Percentiles rank a stretch among this genome's conserved stretches.
phyloP scores from a whole-genome alignment of 2,329 filamentous ascomycete genomes.

The Aspergillus quadricinctus region DNA sequence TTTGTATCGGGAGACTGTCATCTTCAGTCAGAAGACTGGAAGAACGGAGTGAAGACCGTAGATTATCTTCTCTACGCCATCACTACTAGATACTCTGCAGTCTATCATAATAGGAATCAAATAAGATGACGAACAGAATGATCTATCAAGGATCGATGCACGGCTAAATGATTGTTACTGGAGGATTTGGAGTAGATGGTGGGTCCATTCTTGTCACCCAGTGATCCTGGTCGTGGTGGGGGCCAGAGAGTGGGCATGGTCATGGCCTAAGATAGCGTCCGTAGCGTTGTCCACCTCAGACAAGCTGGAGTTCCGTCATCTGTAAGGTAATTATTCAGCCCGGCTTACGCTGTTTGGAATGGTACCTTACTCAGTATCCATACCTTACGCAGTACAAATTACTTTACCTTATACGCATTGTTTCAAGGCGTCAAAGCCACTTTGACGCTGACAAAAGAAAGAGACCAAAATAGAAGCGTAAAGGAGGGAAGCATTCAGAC shows the following conservation, averaged over 20 bases:
- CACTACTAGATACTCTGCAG: background rate
- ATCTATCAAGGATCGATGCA: background rate
- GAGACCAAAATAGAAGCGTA: background rate
- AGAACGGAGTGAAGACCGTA: background rate
- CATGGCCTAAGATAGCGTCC: slow-evolving; percentile 8
- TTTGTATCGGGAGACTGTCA: background rate
- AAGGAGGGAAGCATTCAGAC: background rate
- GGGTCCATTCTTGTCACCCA: slow-evolving; percentile 7
- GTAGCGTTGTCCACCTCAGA: background rate
- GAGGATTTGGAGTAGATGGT: background rate
- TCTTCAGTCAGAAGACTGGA: background rate
- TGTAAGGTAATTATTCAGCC: background rate
- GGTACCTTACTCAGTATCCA: background rate
- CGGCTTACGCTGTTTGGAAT: too few species aligned
- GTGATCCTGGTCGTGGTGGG: slow-evolving; percentile 5
- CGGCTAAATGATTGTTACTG: background rate
- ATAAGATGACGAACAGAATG: background rate
- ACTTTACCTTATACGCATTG: background rate
- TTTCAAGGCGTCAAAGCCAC: background rate
- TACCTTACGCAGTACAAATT: background rate
- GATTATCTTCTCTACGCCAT: background rate
- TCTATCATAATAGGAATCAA: background rate
- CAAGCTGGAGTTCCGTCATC: background rate
- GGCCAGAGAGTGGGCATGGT: slow-evolving; percentile 8
- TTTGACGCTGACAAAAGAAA: background rate